Conservation (phyloP, 768 basidiomycete species). For the Suillus clintonianus region DNA sequence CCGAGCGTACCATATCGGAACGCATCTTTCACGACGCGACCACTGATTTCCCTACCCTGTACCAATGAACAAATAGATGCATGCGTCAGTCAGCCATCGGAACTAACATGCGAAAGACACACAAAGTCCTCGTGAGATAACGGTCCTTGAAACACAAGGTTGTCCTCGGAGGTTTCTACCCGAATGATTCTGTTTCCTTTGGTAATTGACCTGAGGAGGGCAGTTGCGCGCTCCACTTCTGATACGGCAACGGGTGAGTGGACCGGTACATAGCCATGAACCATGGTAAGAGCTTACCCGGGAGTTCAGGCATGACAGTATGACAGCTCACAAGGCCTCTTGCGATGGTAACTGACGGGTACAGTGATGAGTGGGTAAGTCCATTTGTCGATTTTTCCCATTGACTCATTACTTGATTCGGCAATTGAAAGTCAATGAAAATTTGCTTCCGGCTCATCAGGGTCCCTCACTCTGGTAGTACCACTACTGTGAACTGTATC, state of each 20-base stretch:
- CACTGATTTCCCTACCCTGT: constrained; percentile 56
- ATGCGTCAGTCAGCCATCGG: constrained; percentile 4
- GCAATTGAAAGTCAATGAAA: neutral
- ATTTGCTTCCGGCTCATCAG: neutral
- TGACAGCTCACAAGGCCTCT: neutral
- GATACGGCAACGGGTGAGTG: neutral
- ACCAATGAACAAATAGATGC: neutral
- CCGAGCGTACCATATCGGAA: constrained; percentile 51
- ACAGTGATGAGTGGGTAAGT: neutral
- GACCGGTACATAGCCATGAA: neutral
- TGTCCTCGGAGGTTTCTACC: constrained; percentile 62
- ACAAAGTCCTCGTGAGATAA: constrained; percentile 64
- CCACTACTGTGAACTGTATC: too few species aligned
- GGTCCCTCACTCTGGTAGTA: neutral
- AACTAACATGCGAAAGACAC: constrained; percentile 21
- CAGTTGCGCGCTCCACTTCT: constrained; percentile 75
- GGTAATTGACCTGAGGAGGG: constrained; percentile 53
- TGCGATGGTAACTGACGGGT: neutral
- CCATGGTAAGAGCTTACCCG: constrained; percentile 36
- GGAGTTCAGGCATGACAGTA: constrained; percentile 52
- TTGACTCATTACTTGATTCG: neutral
- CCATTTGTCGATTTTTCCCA: neutral
- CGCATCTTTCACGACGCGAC: constrained; percentile 47
- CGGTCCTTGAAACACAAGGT: constrained; percentile 61
- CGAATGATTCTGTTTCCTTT: constrained; percentile 52